A percentile compares a stretch with the other conserved stretches of the same genome.
Conservation (phyloP, 768 basidiomycete species). For the Leucosporidium scottii region DNA sequence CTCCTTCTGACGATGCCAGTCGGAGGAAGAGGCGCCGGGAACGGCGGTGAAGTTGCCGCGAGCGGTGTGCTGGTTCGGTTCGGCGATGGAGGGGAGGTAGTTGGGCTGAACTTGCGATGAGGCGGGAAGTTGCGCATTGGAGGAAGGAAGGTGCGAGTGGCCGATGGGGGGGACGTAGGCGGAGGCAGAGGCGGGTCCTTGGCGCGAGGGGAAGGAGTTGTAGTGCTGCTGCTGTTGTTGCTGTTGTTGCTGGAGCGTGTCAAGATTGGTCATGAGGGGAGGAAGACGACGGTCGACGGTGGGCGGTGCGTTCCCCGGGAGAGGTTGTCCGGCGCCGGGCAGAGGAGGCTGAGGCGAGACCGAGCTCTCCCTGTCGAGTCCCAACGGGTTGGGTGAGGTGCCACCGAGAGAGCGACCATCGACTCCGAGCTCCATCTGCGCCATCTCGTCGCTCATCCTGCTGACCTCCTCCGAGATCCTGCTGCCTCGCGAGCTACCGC, state of each 20-base stretch:
- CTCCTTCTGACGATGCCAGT: conserved; percentile 30
- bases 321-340: not conserved
- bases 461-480: conserved; percentile 5
- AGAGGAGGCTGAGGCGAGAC: not conserved
- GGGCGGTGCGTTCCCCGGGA: not conserved
- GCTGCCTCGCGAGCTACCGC: conserved; percentile 20
- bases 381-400: not conserved
- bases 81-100: conserved; percentile 13
- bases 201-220: conserved; percentile 9
- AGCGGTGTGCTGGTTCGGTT: not conserved
- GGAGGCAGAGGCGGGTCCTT: conserved; percentile 51
- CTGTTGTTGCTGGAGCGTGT: conserved; percentile 4
- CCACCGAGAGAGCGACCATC: not conserved
- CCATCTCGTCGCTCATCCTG: conserved; percentile 12
- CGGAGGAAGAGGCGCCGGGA: conserved; percentile 13
- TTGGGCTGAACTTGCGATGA: not conserved
- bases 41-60: conserved; percentile 22
- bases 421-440: conserved; percentile 13
- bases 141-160: conserved; percentile 38
- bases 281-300: conserved; percentile 16
- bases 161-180: conserved; percentile 49
- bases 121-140: conserved; percentile 8
- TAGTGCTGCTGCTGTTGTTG: not conserved
- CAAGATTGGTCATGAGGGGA: conserved; percentile 26
- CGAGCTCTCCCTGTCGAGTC: not conserved